Base-by-base conservation (phyloP, 805 yeast species). In the Lachancea fermentati region DNA sequence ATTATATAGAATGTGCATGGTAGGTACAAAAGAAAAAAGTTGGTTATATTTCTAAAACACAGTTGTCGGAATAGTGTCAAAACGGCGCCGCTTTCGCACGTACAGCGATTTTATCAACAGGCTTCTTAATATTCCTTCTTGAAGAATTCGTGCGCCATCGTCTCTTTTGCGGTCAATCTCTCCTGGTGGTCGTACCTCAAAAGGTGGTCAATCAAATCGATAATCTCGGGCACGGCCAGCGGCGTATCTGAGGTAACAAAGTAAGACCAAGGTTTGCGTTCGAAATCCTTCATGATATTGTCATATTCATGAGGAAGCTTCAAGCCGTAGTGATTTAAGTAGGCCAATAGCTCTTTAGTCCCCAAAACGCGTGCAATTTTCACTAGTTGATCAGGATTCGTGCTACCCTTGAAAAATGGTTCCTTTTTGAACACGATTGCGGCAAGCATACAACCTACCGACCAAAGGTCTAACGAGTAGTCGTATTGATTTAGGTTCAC, bases 341-440 rank as follows among this genome's bases (percentile, higher is more conserved):
- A 87, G 36, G 64, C 66, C 55, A 78, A 67, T 39, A 88, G 69
- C 49, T 79, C 89, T 44, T 81, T 83, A 1, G 95, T 83, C 15
- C 96, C 96, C 52, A 88, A 71, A 1, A 88, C 93, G 45, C 85
- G 75, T 11, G 88, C 95, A 47, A 88, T 87, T 62, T 86, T 89
- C 17, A 88, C 95, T 54, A 88, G 68, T 66, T 88, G 96, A 66
- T 88, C 96, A 30, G 88, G 85, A 62, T 88, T 88, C 15, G 94
- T 83, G 46, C 85, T 81, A 15, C 96, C 96, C 60, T 85, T 91
- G 74, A 88, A 88, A 49, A 88, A 85, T 9, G 96, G 96, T 55
- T 88, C 96, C 57, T 80, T 84, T 57, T 82, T 84, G 68, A 87
- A 86, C 25, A 86, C 79, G 62, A 88, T 85, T 9, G 93, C 81